phyloP scores from a whole-genome alignment of 192 early-diverging fungal species.

The Coemansia sp. region DNA sequence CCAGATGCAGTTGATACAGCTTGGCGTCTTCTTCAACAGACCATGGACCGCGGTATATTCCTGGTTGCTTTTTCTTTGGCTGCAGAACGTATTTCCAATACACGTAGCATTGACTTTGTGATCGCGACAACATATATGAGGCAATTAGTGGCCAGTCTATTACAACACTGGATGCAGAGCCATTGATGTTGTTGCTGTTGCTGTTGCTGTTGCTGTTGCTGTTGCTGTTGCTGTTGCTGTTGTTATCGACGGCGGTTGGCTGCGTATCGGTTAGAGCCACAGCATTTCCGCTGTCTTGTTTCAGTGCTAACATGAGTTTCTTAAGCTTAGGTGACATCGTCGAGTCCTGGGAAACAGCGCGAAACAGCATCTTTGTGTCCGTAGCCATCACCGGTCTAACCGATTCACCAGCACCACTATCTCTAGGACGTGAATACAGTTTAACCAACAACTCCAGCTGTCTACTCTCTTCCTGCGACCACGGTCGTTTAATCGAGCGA shows the following conservation, averaged over 20 bases:
- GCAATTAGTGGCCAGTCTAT: slow-evolving; percentile 28
- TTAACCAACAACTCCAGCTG: slow-evolving; percentile 31
- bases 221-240: no score
- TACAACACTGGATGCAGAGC: neutral
- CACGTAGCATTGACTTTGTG: slow-evolving; percentile 21
- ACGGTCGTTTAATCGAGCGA: neutral
- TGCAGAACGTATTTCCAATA: slow-evolving; percentile 8
- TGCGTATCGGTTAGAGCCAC: neutral
- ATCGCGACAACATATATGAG: slow-evolving; percentile 21
- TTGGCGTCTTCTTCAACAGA: slow-evolving; percentile 28
- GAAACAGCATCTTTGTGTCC: neutral
- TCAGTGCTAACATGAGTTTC: neutral
- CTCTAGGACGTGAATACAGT: neutral
- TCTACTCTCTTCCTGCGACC: slow-evolving; percentile 15
- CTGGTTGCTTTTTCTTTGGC: neutral
- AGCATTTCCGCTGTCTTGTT: no score
- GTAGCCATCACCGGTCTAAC: neutral
- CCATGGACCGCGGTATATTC: slow-evolving; percentile 22
- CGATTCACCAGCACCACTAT: neutral
- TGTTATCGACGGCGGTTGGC: no score
- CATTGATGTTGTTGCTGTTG: neutral
- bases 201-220: no score
- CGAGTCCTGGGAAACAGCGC: neutral
- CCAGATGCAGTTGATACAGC: slow-evolving; percentile 17
- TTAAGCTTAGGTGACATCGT: neutral